Evolutionary conservation across 768 basidiomycete genomes (phyloP), one percentile per base, ranked within the genome.

Genomic region (Saitozyma sp.): DNA sequence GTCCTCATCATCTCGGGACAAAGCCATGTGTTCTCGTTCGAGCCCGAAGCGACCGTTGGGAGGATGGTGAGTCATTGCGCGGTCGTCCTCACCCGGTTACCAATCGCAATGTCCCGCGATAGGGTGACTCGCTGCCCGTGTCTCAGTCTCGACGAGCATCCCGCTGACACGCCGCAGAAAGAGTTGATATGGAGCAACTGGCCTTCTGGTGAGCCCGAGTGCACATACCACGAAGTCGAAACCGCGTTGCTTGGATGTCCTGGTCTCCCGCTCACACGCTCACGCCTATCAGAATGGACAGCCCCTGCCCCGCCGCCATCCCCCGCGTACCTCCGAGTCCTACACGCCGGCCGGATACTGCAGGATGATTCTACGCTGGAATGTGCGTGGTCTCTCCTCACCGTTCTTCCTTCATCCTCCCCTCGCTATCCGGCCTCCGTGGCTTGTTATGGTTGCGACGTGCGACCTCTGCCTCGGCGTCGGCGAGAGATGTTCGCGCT

Each of bases 1-100:
- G 76, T 71, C 7, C 61, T 79, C 3, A 59, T 79, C 54, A 79
- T 79, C 53, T 73, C 71, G 20, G 76, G 76, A 14, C 76, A 79
- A 55, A 73, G 65, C 39, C 75, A 76, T 65, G 62, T 73, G 9
- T 73, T 75, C 58, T 65, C 71, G 8, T 79, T 77, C 54, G 76
- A 77, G 54, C 76, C 76, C 9, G 71, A 76, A 56, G 62, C 69
- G 11, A 75, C 74, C 8, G 69, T 79, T 7, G 76, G 76, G 2
- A 54, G 74, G n/a, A 69, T 74, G 65, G 69, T 68, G 46, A 42
- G 69, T 71, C 7, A 11, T 43, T 19, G 41, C 20, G 45, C 17
- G 41, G 45, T 38, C 6, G 40, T 48, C n/a, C 13, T 20, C 29
- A 29, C 29, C 5, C 29, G 29, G 2, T 29, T 29, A 5, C 5